These are phyloP conservation scores for Paspalum vaginatum DNA, from an alignment of 176 grass and related monocot genomes.

Conservation along the genomic window DNA sequence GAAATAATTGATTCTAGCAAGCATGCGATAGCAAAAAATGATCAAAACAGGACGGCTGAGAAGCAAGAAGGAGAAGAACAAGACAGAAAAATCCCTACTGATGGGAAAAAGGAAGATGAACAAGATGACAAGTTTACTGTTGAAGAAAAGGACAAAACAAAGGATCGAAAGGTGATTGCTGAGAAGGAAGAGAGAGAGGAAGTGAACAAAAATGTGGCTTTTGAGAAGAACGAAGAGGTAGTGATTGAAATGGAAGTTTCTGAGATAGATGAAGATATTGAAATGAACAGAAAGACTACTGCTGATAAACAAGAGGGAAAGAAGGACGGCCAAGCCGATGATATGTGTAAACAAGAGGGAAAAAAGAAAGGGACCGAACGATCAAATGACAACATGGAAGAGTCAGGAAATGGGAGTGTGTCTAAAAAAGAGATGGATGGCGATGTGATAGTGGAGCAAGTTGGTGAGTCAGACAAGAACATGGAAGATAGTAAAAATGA, in stretches of 20 bases:
- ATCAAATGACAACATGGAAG: background rate
- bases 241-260: background rate
- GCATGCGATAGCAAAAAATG: background rate
- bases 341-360: background rate
- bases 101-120: background rate
- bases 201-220: background rate
- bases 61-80: constrained; percentile 22
- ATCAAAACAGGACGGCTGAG: background rate
- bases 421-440: constrained; percentile 10
- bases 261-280: constrained; percentile 24
- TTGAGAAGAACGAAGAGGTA: constrained; percentile 7
- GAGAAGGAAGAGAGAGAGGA: background rate
- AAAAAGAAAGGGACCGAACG: constrained; percentile 6
- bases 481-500: constrained; percentile 48
- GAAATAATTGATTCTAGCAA: background rate
- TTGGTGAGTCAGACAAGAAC: constrained; percentile 31
- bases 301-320: constrained; percentile 2
- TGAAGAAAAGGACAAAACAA: background rate
- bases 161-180: background rate
- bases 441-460: constrained; percentile 36
- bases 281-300: constrained; percentile 22
- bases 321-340: constrained; percentile 2
- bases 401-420: background rate
- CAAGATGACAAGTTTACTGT: background rate
- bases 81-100: background rate